These are phyloP conservation scores for Dictyostelium discoideum DNA, from an alignment of 78 protist genomes.

Conservation along the genomic window DNA sequence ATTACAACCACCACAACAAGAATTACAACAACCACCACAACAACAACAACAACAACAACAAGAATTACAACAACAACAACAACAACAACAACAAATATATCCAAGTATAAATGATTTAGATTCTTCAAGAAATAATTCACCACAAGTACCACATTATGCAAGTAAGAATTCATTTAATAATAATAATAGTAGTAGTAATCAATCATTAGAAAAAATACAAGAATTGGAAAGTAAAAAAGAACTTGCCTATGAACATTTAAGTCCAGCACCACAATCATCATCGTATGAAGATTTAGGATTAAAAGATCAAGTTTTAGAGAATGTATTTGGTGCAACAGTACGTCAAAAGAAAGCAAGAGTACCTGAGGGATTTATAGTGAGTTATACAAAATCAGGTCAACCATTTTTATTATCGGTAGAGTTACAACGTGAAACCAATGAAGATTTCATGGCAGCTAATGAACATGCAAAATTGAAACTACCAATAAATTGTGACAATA, in stretches of 20 bases:
- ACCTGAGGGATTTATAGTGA: slow-evolving; percentile 38
- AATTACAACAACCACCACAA: background rate
- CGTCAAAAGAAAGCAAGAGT: slow-evolving; percentile 38
- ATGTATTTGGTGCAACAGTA: slow-evolving; percentile 49
- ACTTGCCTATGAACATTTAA: background rate
- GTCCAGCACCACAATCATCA: background rate
- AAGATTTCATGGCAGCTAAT: slow-evolving; percentile 29
- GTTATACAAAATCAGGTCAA: slow-evolving; percentile 36
- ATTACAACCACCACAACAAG: background rate
- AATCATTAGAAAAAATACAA: background rate
- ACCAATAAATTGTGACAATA: slow-evolving; percentile 8
- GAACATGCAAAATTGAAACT: slow-evolving; percentile 35
- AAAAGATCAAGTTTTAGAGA: slow-evolving; percentile 38
- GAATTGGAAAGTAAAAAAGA: background rate
- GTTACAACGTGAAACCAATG: background rate
- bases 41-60: background rate
- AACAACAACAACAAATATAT: background rate
- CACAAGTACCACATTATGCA: background rate
- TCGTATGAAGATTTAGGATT: slow-evolving; percentile 12
- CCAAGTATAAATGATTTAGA: background rate
- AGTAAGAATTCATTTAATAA: background rate
- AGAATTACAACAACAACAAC: background rate
- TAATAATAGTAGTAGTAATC: background rate
- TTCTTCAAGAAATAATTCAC: background rate
- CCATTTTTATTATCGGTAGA: background rate